Percentiles rank a stretch among this genome's conserved stretches.
phyloP scores from a whole-genome alignment of 192 early-diverging fungal genomes.

The Coemansia sp. region DNA sequence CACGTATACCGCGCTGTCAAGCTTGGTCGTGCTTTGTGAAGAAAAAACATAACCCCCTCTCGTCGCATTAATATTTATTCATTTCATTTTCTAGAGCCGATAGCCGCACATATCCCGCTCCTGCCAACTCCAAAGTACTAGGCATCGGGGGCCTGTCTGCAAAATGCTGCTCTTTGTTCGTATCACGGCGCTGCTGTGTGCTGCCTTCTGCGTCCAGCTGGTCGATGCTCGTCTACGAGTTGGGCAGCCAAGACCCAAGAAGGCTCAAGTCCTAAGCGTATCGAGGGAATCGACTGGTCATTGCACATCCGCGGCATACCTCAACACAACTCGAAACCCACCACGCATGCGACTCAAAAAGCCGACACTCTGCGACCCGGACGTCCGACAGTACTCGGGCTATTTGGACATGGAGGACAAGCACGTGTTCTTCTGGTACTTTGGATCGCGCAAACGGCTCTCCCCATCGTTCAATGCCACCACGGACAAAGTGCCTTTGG shows the following conservation, averaged over 20 bases:
- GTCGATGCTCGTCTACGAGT: neutral
- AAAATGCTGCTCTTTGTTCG: neutral
- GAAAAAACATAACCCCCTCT: too few relatives aligned
- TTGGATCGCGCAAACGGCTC: constrained; percentile 61
- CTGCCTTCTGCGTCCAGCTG: neutral
- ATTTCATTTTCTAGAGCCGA: too few relatives aligned
- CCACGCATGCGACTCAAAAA: constrained; percentile 65
- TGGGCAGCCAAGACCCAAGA: neutral
- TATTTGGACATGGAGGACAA: constrained; percentile 67
- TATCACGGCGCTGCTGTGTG: neutral
- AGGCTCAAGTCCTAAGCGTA: neutral
- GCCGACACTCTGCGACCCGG: constrained; percentile 81
- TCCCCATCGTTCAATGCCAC: constrained; percentile 24
- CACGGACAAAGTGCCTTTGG: constrained; percentile 62
- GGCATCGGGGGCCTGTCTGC: neutral
- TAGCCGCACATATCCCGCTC: too few relatives aligned
- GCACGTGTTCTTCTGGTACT: constrained; percentile 74
- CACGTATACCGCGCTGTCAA: neutral
- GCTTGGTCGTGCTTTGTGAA: neutral
- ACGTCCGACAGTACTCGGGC: constrained; percentile 86
- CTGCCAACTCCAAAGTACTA: neutral
- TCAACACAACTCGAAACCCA: constrained; percentile 20
- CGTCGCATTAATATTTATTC: neutral
- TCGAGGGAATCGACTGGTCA: neutral
- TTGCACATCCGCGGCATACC: constrained; percentile 18